Base-by-base conservation (phyloP, 1,284 basidiomycete genomes). In the Ustilago esculenta region DNA sequence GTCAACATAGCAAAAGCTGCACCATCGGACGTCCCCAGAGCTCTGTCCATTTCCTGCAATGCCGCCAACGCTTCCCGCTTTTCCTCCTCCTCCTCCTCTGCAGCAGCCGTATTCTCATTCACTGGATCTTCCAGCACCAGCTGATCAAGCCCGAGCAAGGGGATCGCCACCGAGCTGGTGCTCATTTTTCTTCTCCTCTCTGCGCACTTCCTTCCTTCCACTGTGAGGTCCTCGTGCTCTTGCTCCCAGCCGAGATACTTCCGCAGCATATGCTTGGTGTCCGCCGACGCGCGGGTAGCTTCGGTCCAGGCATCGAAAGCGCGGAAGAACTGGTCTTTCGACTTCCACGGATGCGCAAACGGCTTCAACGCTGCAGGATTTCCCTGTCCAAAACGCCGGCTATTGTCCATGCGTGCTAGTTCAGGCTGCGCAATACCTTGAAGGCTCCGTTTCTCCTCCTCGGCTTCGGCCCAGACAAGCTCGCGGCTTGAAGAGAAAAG, bases 391-490 rank as follows among this genome's bases (percentile, higher is more conserved):
- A 64, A 61, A 0, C 68, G 36, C 29, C 61, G 46, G 11, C 4
- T 45, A 25, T 29, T 42, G 29, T 71, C 70, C 48, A 55, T 49
- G 6, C 21, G 29, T 14, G 36, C 4, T 30, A 61, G 14, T 23
- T 54, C 50, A 5, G 44, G 32, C 21, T 56, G 61, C 14, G 58
- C 27, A 5, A 18, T 18, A 4, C 47, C 54, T n/a, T 56, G 56
- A 11, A 65, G 17, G 17, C 52, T 45, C 34, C 59, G 39, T 46
- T 74, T 76, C 42, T 76, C 74, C 14, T 56, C 66, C 30, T 76
- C 72, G 7, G 70, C 57, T 34, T 77, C 75, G n/a, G 57, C 44
- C 76, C 76, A 77, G n/a, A 76, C 20, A 14, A 74, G 45, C 24
- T 66, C 66, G 15, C 72, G 59, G 15, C 35, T 47, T 14, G 66